Evolutionary conservation across 2,329 filamentous ascomycete species (phyloP).

Genomic region (Fusarium coicis): DNA sequence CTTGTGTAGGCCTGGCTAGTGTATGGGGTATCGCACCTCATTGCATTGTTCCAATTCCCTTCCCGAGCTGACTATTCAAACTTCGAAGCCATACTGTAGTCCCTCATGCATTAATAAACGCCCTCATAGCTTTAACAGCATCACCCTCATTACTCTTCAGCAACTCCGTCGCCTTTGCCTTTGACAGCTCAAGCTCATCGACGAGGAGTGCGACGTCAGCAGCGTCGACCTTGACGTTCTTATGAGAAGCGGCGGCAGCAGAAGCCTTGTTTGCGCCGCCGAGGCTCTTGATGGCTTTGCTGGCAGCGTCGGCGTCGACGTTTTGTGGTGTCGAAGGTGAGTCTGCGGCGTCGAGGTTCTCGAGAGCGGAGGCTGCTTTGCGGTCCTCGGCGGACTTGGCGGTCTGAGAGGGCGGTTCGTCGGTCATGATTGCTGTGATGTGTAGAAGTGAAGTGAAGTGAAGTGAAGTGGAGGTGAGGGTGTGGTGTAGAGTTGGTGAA

Average conservation of each 20-base stretch:
- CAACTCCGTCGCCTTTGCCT: conserved; percentile 78
- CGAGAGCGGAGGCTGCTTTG: conserved; percentile 79
- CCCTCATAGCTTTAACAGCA: conserved; percentile 72
- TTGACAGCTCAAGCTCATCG: conserved; percentile 77
- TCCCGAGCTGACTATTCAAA: not conserved
- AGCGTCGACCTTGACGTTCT: conserved; percentile 78
- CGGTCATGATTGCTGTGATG: conserved; percentile 60
- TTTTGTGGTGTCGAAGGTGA: conserved; percentile 60
- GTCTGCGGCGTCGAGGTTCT: conserved; percentile 69
- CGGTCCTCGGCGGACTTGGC: conserved; percentile 79
- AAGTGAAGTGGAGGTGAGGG: not conserved
- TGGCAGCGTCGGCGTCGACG: conserved; percentile 76
- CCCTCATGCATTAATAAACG: conserved; percentile 54
- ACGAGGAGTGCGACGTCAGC: conserved; percentile 77
- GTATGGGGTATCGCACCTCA: not conserved
- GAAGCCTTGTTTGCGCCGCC: conserved; percentile 47
- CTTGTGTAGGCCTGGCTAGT: not conserved
- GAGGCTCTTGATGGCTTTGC: conserved; percentile 76
- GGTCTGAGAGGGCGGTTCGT: conserved; percentile 58
- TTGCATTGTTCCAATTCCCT: no score
- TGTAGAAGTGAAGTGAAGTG: not conserved
- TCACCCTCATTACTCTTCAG: conserved; percentile 78
- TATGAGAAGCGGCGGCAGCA: conserved; percentile 52
- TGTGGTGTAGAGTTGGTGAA: conserved; percentile 53
- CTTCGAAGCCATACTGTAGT: not conserved